Base-by-base conservation (phyloP, 1,284 basidiomycete species). In the Cutaneotrichosporon sp. region DNA sequence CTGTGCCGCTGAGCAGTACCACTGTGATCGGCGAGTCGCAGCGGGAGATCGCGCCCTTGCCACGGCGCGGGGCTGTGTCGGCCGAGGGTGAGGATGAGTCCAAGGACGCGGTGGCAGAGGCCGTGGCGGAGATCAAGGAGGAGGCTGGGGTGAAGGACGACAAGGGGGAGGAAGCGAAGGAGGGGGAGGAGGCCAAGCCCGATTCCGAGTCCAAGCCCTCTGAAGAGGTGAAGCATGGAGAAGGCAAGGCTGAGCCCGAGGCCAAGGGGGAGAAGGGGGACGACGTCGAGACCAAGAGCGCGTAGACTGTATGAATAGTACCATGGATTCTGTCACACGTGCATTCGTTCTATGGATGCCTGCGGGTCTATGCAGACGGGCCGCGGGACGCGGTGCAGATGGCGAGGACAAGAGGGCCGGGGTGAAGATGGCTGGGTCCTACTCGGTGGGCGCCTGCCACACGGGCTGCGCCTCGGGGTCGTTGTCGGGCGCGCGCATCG, bases 1-100 rank as follows among this genome's bases (percentile, higher is more conserved):
- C 79, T 0, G 70, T 76, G 7, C 72, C 79, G 14, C 67, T 80
- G 49, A 73, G 68, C 46, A 68, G 67, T 16, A 80, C 79, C 36
- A 80, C 77, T 22, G 73, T 73, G 27, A 56, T 74, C 7, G 66
- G 65, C 24, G 59, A 59, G 20, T 51, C 54, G 16, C 71, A 64
- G 29, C 68, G 78, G 51, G 67, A 62, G 56, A 71, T 78, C 25
- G 72, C 72, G 9, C 63, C 67, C 18, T 34, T 78, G 56, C 76
- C 73, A 10, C 70, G 72, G 47, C 62, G 58, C n/a, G 24, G n/a
- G 22, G 46, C 2, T n/a, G 11, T 2, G n/a, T 27, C 18, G 7
- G 54, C n/a, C 22, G 27, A 18, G 9, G 33, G 24, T 20, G 36
- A 20, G 18, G 56, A 18, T 2, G 46, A 47, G 34, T 29, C 34